Evolutionary conservation across 441 rosid species (phyloP).

Genomic region (Pelargonium myrrhifolium): DNA sequence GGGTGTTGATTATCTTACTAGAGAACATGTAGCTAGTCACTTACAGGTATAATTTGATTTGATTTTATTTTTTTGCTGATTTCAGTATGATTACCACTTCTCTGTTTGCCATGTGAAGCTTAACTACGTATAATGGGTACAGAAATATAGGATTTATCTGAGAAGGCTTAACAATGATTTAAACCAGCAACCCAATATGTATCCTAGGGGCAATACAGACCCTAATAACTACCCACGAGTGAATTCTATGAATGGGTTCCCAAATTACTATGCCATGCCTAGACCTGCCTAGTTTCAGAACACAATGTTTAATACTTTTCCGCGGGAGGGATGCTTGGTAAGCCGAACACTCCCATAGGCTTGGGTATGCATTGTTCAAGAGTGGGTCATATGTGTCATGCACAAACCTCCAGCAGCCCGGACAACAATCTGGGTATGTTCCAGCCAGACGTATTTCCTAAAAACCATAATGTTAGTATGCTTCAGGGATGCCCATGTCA

Average conservation of each 20-base stretch:
- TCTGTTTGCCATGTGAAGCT: constrained; percentile 13
- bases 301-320: constrained; percentile 38
- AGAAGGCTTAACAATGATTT: constrained; percentile 64
- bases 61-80: constrained; percentile 16
- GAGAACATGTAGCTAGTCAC: constrained; percentile 98
- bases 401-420: constrained; percentile 38
- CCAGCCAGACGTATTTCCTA: constrained; percentile 32
- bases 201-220: constrained; percentile 57
- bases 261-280: constrained; percentile 44
- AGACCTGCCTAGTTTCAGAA: constrained; percentile 45
- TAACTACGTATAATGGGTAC: constrained; percentile 28
- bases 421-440: constrained; percentile 39
- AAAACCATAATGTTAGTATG: constrained; percentile 37
- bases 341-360: constrained; percentile 48
- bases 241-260: constrained; percentile 42
- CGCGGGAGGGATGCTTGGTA: constrained; percentile 56
- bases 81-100: background rate
- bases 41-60: constrained; percentile 77
- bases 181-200: constrained; percentile 65
- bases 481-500: constrained; percentile 64
- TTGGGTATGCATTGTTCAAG: constrained; percentile 56
- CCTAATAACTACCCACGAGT: constrained; percentile 46
- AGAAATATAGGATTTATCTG: constrained; percentile 80
- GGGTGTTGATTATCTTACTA: constrained; percentile 81
- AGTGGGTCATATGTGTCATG: constrained; percentile 36